Evolutionary conservation across 2,329 filamentous ascomycete genomes (phyloP).

Genomic region (Nannizziopsis arthrosporioides): DNA sequence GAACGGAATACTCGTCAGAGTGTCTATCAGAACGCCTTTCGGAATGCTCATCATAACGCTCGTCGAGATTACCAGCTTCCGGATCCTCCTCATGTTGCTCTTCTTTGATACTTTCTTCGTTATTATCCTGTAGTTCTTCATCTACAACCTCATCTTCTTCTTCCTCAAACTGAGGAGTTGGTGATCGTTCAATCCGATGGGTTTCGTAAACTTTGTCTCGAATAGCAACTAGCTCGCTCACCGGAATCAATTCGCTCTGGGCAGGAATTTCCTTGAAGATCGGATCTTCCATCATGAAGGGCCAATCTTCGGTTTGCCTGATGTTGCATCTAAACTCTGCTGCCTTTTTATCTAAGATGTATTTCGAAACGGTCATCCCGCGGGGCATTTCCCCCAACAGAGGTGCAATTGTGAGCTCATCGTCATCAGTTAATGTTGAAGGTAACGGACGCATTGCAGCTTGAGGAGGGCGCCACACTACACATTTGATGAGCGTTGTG

Average conservation of each 20-base stretch:
- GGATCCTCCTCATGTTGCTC: not conserved
- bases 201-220: slow-evolving; percentile 22
- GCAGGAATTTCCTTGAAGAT: slow-evolving; percentile 38
- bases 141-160: slow-evolving; percentile 3
- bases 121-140: not conserved
- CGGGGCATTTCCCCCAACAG: slow-evolving; percentile 16
- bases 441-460: slow-evolving; percentile 21
- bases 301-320: slow-evolving; percentile 40
- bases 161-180: slow-evolving; percentile 9
- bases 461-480: slow-evolving; percentile 17
- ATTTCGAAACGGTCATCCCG: slow-evolving; percentile 40
- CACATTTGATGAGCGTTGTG: slow-evolving; percentile 12
- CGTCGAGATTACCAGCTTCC: not conserved
- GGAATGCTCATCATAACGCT: not conserved
- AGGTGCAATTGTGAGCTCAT: slow-evolving; percentile 20
- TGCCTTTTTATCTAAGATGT: slow-evolving; percentile 35
- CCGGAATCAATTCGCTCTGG: slow-evolving; percentile 31
- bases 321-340: slow-evolving; percentile 38
- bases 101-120: not conserved
- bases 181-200: slow-evolving; percentile 19
- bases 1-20: not conserved
- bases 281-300: slow-evolving; percentile 39
- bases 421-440: slow-evolving; percentile 19
- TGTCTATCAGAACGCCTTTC: not conserved
- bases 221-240: slow-evolving; percentile 34